Conservation (phyloP, 805 yeast species). For the Wickerhamomyces bovis region DNA sequence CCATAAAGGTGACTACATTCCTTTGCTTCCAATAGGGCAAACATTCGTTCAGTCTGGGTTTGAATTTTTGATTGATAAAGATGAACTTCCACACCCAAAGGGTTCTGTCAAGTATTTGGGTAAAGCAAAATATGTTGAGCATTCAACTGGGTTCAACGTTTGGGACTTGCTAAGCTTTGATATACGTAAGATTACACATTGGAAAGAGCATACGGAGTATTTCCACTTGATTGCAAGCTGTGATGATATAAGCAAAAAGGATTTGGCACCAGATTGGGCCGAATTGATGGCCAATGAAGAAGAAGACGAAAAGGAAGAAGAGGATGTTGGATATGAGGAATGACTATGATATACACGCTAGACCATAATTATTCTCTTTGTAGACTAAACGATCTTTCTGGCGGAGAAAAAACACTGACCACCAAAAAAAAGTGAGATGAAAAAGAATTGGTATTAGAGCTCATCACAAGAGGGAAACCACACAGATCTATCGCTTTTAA, state of each 20-base stretch:
- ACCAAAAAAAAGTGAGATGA: not conserved
- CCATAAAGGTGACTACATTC: slow-evolving; percentile 54
- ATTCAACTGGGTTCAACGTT: slow-evolving; percentile 10
- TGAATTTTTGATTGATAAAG: slow-evolving; percentile 28
- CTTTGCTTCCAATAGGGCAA: slow-evolving; percentile 52
- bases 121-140: slow-evolving; percentile 8
- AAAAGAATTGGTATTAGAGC: not conserved
- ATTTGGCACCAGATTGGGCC: not conserved
- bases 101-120: slow-evolving; percentile 14
- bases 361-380: too few relatives aligned
- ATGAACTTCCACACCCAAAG: slow-evolving; percentile 32
- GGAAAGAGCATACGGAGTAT: slow-evolving; percentile 15
- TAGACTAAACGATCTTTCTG: too few relatives aligned
- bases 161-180: slow-evolving; percentile 16
- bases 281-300: not conserved
- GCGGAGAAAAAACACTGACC: too few relatives aligned
- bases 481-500: not conserved
- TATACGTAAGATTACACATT: slow-evolving; percentile 12
- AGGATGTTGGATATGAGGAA: not conserved
- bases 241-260: slow-evolving; percentile 8
- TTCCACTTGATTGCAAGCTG: slow-evolving; percentile 16
- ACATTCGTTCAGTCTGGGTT: slow-evolving; percentile 28
- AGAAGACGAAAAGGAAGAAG: not conserved
- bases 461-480: not conserved
- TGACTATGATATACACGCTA: not conserved